phyloP scores from a whole-genome alignment of 495 filamentous ascomycete genomes.

The Podospora tetraspora region DNA sequence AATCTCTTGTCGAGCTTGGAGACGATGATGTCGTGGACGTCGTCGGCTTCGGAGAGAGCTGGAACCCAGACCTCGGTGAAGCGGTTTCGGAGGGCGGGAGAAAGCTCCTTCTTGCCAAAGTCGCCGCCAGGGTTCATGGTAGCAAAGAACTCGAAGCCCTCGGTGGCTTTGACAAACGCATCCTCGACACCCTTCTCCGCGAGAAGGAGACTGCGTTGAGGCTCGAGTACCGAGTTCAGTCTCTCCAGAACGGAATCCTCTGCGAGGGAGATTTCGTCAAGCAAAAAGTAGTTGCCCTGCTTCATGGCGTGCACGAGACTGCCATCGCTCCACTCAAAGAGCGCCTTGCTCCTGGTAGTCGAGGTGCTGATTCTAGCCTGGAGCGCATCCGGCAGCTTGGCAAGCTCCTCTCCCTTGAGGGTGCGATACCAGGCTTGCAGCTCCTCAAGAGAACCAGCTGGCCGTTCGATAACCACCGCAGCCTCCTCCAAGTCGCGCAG shows the following conservation, averaged over 20 bases:
- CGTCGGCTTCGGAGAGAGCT: conserved; percentile 68
- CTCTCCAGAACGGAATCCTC: conserved; percentile 97
- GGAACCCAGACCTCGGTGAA: conserved; percentile 99
- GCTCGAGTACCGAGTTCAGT: conserved; percentile 95
- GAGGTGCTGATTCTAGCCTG: conserved; percentile 54
- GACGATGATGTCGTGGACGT: conserved; percentile 79
- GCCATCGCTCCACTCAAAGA: conserved; percentile 97
- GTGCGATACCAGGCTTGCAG: conserved; percentile 39
- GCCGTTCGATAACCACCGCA: conserved; percentile 32
- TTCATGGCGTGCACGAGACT: conserved; percentile 95
- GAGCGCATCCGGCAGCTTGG: conserved; percentile 45
- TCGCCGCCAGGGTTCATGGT: conserved; percentile 99
- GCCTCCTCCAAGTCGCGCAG: conserved; percentile 53
- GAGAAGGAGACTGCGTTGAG: conserved; percentile 75
- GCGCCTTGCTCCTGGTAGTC: conserved; percentile 60
- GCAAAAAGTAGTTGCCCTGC: conserved; percentile 78
- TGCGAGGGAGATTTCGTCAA: conserved; percentile 96
- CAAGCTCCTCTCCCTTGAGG: conserved; percentile 22
- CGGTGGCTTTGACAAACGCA: conserved; percentile 67
- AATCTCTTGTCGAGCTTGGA: conserved; percentile 57
- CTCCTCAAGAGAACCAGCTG: conserved; percentile 27
- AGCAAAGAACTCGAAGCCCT: conserved; percentile 90
- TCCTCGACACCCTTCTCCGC: conserved; percentile 88
- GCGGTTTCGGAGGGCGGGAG: conserved; percentile 87
- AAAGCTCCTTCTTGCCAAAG: conserved; percentile 95